Conservation (phyloP, 805 yeast genomes). For the Saturnispora halmiae region DNA sequence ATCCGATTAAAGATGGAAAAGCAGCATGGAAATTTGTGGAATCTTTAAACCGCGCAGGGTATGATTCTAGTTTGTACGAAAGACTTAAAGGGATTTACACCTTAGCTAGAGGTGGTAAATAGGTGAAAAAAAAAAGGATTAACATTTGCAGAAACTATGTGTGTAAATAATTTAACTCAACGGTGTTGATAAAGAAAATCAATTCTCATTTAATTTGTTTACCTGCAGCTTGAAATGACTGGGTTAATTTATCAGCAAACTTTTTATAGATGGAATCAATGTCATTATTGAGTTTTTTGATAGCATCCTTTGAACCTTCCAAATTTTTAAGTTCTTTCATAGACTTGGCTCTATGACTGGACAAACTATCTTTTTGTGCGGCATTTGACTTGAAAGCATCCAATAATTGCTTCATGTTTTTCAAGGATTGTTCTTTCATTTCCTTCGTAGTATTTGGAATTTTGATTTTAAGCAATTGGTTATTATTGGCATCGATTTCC, state of each 20-base stretch:
- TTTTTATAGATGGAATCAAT: slow-evolving; percentile 65
- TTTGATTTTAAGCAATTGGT: slow-evolving; percentile 63
- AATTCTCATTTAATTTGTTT: slow-evolving; percentile 16
- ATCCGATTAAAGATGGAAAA: slow-evolving; percentile 74
- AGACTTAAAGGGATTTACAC: slow-evolving; percentile 46
- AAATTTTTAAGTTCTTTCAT: slow-evolving; percentile 42
- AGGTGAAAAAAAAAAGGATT: neutral
- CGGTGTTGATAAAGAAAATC: too few relatives aligned
- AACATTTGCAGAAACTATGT: neutral
- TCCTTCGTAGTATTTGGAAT: slow-evolving; percentile 71
- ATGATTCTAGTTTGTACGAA: slow-evolving; percentile 67
- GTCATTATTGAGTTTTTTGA: slow-evolving; percentile 45
- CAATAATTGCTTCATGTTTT: slow-evolving; percentile 53
- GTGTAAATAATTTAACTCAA: neutral
- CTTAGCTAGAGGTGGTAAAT: slow-evolving; percentile 39
- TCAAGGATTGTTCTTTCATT: slow-evolving; percentile 43
- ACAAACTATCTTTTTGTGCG: slow-evolving; percentile 39
- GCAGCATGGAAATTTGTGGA: slow-evolving; percentile 86
- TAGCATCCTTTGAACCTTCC: slow-evolving; percentile 44
- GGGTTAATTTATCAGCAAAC: slow-evolving; percentile 49
- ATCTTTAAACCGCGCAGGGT: slow-evolving; percentile 76
- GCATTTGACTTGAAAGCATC: slow-evolving; percentile 53
- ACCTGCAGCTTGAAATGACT: slow-evolving; percentile 48
- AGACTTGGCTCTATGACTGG: slow-evolving; percentile 49
- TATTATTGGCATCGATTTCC: slow-evolving; percentile 61